Evolutionary conservation across 2,329 filamentous ascomycete genomes (phyloP), one percentile per base, ranked within the genome.

Genomic region (Microsporum canis): DNA sequence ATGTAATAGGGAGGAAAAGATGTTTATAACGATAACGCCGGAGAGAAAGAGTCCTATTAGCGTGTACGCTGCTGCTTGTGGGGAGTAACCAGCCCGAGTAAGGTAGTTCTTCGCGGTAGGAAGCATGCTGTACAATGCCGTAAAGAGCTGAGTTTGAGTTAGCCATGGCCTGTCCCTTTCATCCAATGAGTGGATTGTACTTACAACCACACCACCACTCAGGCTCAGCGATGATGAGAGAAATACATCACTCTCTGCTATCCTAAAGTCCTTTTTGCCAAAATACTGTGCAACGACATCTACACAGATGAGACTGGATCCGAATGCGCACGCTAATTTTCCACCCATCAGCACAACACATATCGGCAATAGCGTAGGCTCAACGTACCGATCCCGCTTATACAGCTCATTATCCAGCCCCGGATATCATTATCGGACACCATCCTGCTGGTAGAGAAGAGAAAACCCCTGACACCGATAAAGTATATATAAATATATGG

Each of bases 201-300:
- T 66, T 74, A 96, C 91, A 91, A 99, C 95, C 53, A 97, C 91
- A 49, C 94, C 92, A 67, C 96, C 96, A 72, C 91, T 96, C 65
- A 99, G 76, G 74, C 91, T 96, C 63, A 97, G 76, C 0, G 92
- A 96, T 27, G 86, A 85, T 0, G 91, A 91, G 3, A 96, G 80
- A 71, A 99, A 99, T 27, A 80, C 80, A 77, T 89, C 92, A 75
- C 89, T 96, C 64, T 95, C 88, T 70, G 95, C 85, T 66, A 99
- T 95, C 67, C 85, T 84, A 73, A 97, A 99, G 71, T 86, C 80
- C 68, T 80, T 84, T 74, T 87, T 85, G 59, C 87, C 83, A 2
- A 89, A 88, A 57, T 96, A 78, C 61, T 86, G 85, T 57, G 95
- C 79, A 60, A 95, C 69, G 43, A 90, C 71, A 73, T 99, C 94